Conservation (phyloP, 1,284 basidiomycete species). For the Caloboletus inedulis region DNA sequence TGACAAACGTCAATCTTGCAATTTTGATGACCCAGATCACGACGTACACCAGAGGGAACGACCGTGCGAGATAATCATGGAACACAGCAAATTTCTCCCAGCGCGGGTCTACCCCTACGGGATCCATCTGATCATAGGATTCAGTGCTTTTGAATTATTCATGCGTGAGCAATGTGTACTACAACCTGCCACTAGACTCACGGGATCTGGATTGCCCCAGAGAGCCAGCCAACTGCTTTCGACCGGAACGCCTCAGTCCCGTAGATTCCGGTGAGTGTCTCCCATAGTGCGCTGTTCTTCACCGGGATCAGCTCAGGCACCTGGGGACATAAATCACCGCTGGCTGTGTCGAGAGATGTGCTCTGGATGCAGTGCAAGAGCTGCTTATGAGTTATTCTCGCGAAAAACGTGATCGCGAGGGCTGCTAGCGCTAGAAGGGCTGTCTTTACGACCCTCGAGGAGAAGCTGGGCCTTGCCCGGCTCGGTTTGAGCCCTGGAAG, state of each 20-base stretch:
- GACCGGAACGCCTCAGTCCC: conserved; percentile 32
- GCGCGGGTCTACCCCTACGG: conserved; percentile 42
- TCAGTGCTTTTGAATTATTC: conserved; percentile 27
- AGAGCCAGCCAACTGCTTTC: conserved; percentile 36
- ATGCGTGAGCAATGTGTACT: neutral
- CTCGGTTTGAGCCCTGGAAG: conserved; percentile 12
- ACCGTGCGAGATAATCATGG: conserved; percentile 40
- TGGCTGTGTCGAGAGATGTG: neutral
- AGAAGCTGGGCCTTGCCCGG: neutral
- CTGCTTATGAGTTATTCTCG: conserved; percentile 1
- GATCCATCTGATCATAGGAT: conserved; percentile 42
- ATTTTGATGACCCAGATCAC: neutral
- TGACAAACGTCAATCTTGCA: neutral
- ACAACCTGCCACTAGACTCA: conserved; percentile 16
- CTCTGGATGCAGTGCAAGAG: conserved; percentile 6
- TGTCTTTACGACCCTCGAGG: conserved; percentile 12
- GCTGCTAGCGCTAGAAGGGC: conserved; percentile 18
- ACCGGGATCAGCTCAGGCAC: conserved; percentile 25
- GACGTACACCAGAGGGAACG: conserved; percentile 43
- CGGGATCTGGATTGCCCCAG: conserved; percentile 36
- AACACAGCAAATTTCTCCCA: conserved; percentile 46
- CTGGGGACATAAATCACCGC: conserved; percentile 28
- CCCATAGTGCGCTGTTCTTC: conserved; percentile 28
- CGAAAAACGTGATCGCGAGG: conserved; percentile 17
- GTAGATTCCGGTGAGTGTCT: conserved; percentile 23